Conservation (phyloP, 75 land plant species). For the Cupressus sempervirens region DNA sequence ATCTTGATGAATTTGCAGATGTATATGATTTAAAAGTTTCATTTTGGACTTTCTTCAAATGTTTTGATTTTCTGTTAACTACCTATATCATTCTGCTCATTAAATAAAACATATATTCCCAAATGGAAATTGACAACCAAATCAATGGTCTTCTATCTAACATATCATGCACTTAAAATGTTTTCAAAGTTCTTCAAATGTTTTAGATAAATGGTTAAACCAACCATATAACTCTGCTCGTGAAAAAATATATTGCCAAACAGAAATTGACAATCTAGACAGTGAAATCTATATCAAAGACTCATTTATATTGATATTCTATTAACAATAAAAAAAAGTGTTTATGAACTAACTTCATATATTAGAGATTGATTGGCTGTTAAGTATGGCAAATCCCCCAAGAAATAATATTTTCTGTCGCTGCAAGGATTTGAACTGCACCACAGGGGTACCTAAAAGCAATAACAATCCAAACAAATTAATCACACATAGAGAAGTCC, state of each 20-base stretch:
- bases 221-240: neutral
- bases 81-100: neutral
- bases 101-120: constrained; percentile 1
- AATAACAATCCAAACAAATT: neutral
- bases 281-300: neutral
- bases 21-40: too few species aligned
- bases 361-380: constrained; percentile 49
- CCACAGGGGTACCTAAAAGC: constrained; percentile 80
- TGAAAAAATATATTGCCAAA: neutral
- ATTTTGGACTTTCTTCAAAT: neutral
- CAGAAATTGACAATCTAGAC: constrained; percentile 5
- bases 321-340: neutral
- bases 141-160: neutral
- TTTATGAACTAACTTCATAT: constrained; percentile 52
- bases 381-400: constrained; percentile 82
- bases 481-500: neutral
- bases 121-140: constrained; percentile 8
- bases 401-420: constrained; percentile 55
- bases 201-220: neutral
- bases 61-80: too few species aligned
- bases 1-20: too few species aligned
- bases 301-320: neutral
- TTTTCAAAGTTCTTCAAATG: neutral
- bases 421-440: constrained; percentile 53
- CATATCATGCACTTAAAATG: too few species aligned